Conservation (phyloP, 768 basidiomycete species). For the Polyporus arcularius region DNA sequence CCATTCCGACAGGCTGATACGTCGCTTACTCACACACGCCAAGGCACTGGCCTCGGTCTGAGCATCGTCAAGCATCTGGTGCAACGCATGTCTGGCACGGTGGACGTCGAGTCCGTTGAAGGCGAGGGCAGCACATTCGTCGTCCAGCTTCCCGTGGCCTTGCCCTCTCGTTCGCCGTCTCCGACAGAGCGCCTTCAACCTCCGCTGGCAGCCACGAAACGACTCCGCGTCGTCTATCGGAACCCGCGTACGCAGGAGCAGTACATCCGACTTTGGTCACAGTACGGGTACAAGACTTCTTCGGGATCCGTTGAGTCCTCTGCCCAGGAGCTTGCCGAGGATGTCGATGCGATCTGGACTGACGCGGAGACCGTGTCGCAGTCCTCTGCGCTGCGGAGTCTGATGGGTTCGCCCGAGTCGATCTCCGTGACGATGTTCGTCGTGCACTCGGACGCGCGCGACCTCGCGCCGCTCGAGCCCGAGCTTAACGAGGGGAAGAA, state of each 20-base stretch:
- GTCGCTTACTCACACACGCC: constrained; percentile 26
- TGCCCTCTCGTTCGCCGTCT: constrained; percentile 13
- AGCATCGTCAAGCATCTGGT: constrained; percentile 34
- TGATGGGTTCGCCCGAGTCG: constrained; percentile 9
- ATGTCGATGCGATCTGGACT: constrained; percentile 27
- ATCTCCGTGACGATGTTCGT: constrained; percentile 20
- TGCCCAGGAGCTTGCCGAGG: constrained; percentile 13
- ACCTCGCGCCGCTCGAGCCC: constrained; percentile 25
- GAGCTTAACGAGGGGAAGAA: constrained; percentile 18
- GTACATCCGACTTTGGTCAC: constrained; percentile 22
- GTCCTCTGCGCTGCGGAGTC: constrained; percentile 17
- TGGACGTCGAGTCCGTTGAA: constrained; percentile 30
- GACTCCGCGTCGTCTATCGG: constrained; percentile 26
- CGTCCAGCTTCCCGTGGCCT: constrained; percentile 25
- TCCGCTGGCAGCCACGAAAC: constrained; percentile 7
- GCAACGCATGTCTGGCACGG: constrained; percentile 29
- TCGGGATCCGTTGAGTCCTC: constrained; percentile 1
- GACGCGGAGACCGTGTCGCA: constrained; percentile 23
- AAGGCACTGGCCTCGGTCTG: constrained; percentile 31
- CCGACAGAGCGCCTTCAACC: neutral
- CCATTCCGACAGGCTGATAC: constrained; percentile 32
- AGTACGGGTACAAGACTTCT: constrained; percentile 16
- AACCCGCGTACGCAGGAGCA: constrained; percentile 24
- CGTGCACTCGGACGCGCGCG: constrained; percentile 23
- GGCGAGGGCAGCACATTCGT: constrained; percentile 28